Evolutionary conservation across 2,329 filamentous ascomycete genomes (phyloP).

Genomic region (Cercospora sp.): DNA sequence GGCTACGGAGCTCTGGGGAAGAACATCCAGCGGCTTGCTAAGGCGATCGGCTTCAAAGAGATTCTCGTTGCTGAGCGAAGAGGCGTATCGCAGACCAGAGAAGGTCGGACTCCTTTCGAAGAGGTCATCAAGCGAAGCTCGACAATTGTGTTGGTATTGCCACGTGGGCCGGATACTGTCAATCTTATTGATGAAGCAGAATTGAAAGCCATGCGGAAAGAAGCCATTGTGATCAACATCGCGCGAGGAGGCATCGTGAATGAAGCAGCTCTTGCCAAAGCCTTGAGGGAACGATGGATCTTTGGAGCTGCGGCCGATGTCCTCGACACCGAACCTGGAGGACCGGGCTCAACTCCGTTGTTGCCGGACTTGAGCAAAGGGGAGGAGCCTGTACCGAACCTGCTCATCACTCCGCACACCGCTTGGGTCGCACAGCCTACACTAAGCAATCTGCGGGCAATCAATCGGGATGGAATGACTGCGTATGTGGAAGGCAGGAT

Average conservation of each 20-base stretch:
- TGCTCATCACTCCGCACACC: slow-evolving; percentile 25
- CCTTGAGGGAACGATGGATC: slow-evolving; percentile 23
- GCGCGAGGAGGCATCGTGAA: slow-evolving; percentile 28
- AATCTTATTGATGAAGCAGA: slow-evolving; percentile 25
- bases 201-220: slow-evolving; percentile 22
- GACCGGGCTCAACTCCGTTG: slow-evolving; percentile 22
- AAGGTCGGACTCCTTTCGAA: slow-evolving; percentile 19
- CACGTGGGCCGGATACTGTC: slow-evolving; percentile 23
- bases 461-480: slow-evolving; percentile 27
- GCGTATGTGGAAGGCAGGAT: slow-evolving; percentile 26
- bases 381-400: slow-evolving; percentile 24
- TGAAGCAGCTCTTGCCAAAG: slow-evolving; percentile 25
- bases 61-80: slow-evolving; percentile 25
- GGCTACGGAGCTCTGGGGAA: slow-evolving; percentile 27
- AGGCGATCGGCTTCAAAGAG: slow-evolving; percentile 23
- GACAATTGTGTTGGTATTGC: slow-evolving; percentile 22
- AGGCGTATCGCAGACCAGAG: slow-evolving; percentile 10
- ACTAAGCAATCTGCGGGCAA: slow-evolving; percentile 21
- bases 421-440: slow-evolving; percentile 27
- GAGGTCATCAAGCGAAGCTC: slow-evolving; percentile 21
- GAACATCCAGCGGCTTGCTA: slow-evolving; percentile 19
- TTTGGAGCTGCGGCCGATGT: slow-evolving; percentile 29
- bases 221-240: slow-evolving; percentile 26
- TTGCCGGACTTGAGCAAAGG: slow-evolving; percentile 26
- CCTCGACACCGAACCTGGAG: slow-evolving; percentile 27